Conservation (phyloP, 1,284 basidiomycete genomes). For the Ganoderma boninense region DNA sequence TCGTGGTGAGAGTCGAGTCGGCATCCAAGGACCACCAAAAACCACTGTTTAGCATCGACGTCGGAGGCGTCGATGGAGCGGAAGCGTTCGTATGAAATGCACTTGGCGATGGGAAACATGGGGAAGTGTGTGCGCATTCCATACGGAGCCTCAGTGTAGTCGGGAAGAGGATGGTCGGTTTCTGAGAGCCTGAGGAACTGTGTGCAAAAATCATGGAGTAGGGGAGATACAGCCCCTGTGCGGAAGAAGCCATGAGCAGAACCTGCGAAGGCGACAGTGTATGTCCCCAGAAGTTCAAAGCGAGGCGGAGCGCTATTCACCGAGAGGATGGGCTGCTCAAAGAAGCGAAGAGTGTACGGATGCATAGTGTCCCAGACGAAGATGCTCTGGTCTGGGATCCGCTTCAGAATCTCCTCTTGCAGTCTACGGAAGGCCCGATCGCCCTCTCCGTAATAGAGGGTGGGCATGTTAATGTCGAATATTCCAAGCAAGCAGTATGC, state of each 20-base stretch:
- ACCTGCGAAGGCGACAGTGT: background rate
- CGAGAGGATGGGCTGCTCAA: background rate
- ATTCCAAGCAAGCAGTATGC: background rate
- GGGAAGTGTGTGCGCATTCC: background rate
- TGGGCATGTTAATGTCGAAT: too few species aligned
- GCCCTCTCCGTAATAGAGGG: too few species aligned
- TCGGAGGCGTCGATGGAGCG: background rate
- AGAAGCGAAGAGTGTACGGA: background rate
- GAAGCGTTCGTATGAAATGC: background rate
- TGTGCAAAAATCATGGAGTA: background rate
- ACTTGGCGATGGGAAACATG: background rate
- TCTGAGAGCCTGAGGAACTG: background rate
- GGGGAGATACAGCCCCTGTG: background rate
- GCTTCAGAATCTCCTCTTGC: background rate
- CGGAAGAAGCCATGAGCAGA: background rate
- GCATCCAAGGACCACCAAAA: background rate
- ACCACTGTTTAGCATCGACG: background rate
- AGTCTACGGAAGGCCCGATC: too few species aligned
- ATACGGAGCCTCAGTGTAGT: background rate
- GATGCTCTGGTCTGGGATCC: constrained; percentile 3
- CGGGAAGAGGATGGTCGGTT: background rate
- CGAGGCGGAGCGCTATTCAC: background rate
- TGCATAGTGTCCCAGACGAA: background rate
- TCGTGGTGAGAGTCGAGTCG: background rate
- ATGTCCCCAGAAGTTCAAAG: background rate